These are phyloP conservation scores for Alternaria burnsii DNA, from an alignment of 2,329 filamentous ascomycete genomes.

Conservation along the genomic window DNA sequence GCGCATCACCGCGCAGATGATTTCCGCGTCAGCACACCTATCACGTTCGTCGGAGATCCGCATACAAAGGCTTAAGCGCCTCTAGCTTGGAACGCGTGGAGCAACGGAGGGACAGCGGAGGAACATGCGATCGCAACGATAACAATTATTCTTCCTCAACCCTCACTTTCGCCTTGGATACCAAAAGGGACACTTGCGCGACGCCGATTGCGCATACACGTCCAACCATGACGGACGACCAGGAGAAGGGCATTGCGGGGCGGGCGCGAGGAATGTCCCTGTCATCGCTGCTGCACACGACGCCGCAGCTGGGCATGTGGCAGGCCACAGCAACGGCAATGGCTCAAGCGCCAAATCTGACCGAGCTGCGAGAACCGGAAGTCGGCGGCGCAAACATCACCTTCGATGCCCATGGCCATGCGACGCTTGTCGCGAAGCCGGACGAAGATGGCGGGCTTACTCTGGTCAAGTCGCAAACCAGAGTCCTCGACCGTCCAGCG, in stretches of 20 bases:
- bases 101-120: neutral
- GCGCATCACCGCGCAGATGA: neutral
- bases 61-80: neutral
- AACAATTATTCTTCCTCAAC: too few relatives aligned
- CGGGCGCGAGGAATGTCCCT: conserved; percentile 38
- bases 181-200: accelerated
- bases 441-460: conserved; percentile 21
- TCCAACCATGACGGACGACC: conserved; percentile 14
- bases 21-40: neutral
- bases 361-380: conserved; percentile 45
- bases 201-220: neutral
- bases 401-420: conserved; percentile 24
- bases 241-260: conserved; percentile 21
- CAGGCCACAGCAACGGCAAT: conserved; percentile 53
- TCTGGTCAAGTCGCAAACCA: conserved; percentile 19
- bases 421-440: conserved; percentile 24
- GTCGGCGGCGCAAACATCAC: conserved; percentile 29
- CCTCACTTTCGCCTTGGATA: neutral
- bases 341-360: conserved; percentile 52
- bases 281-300: conserved; percentile 43
- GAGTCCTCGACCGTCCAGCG: conserved; percentile 4
- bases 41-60: neutral
- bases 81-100: neutral
- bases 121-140: neutral
- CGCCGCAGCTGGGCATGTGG: conserved; percentile 53